Conservation (phyloP, 306 rosid species). For the Styphnolobium japonicum region DNA sequence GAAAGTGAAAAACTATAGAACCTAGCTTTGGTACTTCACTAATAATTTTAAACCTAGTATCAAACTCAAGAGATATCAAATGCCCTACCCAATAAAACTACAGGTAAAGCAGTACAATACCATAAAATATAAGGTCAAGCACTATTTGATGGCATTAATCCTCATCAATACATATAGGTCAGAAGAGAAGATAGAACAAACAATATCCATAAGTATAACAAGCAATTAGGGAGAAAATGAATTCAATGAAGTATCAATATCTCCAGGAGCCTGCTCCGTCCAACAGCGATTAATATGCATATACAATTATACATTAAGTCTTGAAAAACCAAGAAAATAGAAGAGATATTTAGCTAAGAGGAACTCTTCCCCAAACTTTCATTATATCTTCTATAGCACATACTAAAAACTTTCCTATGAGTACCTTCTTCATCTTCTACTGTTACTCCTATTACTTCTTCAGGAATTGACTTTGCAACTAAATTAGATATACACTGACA, state of each 20-base stretch:
- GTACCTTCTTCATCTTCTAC: background rate
- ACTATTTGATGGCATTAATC: background rate
- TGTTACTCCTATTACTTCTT: background rate
- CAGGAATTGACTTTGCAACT: background rate
- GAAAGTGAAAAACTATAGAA: background rate
- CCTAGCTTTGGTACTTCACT: background rate
- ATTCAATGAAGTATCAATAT: background rate
- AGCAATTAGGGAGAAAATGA: background rate
- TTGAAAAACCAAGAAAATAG: background rate
- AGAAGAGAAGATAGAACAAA: background rate
- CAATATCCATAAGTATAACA: background rate
- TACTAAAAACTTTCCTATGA: background rate
- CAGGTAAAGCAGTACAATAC: conserved; percentile 19
- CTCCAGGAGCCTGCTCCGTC: background rate
- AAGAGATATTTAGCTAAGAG: background rate
- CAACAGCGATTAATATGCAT: background rate
- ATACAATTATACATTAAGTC: background rate
- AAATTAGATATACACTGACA: background rate
- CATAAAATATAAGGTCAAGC: conserved; percentile 16
- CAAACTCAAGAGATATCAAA: conserved; percentile 15
- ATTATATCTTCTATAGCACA: background rate
- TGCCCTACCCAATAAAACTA: conserved; percentile 10
- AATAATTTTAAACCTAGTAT: background rate
- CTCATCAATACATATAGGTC: background rate
- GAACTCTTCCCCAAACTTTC: background rate